A percentile compares a stretch with the other conserved stretches of the same genome.
Conservation (phyloP, 305 asterid species). For the Fraxinus sp. region DNA sequence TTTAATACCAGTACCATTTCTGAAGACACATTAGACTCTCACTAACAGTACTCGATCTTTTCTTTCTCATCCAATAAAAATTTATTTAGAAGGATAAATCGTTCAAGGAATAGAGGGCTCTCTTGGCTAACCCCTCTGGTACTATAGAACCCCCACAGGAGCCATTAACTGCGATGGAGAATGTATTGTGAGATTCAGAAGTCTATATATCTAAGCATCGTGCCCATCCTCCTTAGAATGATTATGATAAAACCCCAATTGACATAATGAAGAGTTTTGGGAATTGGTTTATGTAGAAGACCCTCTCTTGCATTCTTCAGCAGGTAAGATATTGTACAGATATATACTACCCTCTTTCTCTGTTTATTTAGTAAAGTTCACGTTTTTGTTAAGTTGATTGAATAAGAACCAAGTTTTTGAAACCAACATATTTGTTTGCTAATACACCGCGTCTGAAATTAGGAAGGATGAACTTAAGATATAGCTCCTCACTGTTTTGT, state of each 20-base stretch:
- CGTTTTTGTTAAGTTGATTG: neutral
- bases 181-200: neutral
- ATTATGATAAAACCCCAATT: neutral
- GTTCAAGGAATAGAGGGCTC: neutral
- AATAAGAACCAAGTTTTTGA: neutral
- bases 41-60: neutral
- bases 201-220: neutral
- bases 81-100: neutral
- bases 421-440: neutral
- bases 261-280: neutral
- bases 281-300: neutral
- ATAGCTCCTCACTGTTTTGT: neutral
- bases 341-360: neutral
- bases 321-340: neutral
- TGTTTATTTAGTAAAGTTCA: neutral
- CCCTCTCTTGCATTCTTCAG: neutral
- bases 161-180: neutral
- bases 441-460: neutral
- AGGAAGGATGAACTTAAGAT: neutral
- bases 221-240: neutral
- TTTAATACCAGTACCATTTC: neutral
- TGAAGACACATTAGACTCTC: neutral
- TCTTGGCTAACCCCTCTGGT: neutral
- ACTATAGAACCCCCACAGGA: neutral
- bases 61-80: neutral